Conservation (phyloP, 1,284 basidiomycete species). For the Chiua sp. region DNA sequence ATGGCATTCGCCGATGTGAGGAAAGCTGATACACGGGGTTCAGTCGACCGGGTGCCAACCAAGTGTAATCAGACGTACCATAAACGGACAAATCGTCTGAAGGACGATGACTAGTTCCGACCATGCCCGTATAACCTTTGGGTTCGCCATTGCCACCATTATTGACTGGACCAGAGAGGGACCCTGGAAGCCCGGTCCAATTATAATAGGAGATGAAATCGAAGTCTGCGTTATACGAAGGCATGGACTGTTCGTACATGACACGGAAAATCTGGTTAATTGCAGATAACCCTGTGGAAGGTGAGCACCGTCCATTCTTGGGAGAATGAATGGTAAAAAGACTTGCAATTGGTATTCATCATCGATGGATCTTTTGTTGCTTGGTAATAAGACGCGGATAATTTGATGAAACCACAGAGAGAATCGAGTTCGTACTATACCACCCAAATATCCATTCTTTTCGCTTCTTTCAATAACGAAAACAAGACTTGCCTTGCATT, state of each 20-base stretch:
- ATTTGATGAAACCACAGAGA: slow-evolving; percentile 75
- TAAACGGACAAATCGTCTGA: slow-evolving; percentile 76
- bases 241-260: slow-evolving; percentile 76
- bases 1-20: slow-evolving; percentile 80
- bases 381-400: slow-evolving; percentile 74
- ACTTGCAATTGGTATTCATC: slow-evolving; percentile 70
- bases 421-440: slow-evolving; percentile 77
- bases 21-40: slow-evolving; percentile 54
- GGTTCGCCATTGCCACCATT: slow-evolving; percentile 75
- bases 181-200: slow-evolving; percentile 72
- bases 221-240: slow-evolving; percentile 70
- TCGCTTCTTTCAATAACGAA: not conserved
- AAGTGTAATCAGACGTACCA: slow-evolving; percentile 44
- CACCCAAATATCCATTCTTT: not conserved
- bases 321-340: not conserved
- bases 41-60: not conserved
- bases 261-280: slow-evolving; percentile 76
- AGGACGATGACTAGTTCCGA: slow-evolving; percentile 78
- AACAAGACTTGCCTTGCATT: slow-evolving; percentile 65
- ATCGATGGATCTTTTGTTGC: slow-evolving; percentile 72
- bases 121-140: slow-evolving; percentile 65
- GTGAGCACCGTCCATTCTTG: not conserved
- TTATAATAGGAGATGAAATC: slow-evolving; percentile 80
- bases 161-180: slow-evolving; percentile 61
- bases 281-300: slow-evolving; percentile 62